Conservation (phyloP, 331 rosid genomes). For the Malus hybrid region DNA sequence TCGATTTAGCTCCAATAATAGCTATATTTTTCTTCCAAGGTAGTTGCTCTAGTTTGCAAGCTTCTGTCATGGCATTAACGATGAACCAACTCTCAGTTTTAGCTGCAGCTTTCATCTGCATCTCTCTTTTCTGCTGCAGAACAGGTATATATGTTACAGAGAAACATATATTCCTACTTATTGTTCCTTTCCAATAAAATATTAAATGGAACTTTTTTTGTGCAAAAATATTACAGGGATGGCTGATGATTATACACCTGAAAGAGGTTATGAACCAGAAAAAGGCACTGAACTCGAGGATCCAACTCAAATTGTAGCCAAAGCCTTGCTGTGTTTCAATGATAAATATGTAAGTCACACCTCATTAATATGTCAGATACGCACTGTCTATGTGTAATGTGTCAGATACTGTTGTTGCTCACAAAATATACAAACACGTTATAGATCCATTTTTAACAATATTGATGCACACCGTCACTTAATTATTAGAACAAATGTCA, state of each 20-base stretch:
- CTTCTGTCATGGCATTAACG: conserved; percentile 40
- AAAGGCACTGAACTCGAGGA: conserved; percentile 4
- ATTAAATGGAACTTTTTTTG: neutral
- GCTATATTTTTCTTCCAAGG: neutral
- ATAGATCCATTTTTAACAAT: too few relatives aligned
- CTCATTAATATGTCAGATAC: neutral
- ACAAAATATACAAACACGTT: too few relatives aligned
- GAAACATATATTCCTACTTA: neutral
- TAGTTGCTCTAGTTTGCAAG: neutral
- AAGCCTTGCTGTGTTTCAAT: conserved; percentile 72
- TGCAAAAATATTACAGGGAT: conserved; percentile 22
- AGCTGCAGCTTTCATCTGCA: conserved; percentile 24
- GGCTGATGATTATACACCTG: conserved; percentile 6
- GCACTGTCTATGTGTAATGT: too few relatives aligned
- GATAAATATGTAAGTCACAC: conserved; percentile 50
- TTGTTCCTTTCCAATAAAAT: neutral
- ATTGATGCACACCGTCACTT: too few relatives aligned
- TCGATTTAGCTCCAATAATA: neutral
- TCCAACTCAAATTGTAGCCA: conserved; percentile 49
- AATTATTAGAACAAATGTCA: too few relatives aligned
- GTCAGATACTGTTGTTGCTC: too few relatives aligned
- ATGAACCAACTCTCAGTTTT: conserved; percentile 21
- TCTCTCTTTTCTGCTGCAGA: conserved; percentile 23
- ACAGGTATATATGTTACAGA: conserved; percentile 24
- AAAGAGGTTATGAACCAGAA: neutral